Percentiles rank a stretch among this genome's conserved stretches.
Conservation (phyloP, 2,329 filamentous ascomycete species). For the Blastomyces parvus region DNA sequence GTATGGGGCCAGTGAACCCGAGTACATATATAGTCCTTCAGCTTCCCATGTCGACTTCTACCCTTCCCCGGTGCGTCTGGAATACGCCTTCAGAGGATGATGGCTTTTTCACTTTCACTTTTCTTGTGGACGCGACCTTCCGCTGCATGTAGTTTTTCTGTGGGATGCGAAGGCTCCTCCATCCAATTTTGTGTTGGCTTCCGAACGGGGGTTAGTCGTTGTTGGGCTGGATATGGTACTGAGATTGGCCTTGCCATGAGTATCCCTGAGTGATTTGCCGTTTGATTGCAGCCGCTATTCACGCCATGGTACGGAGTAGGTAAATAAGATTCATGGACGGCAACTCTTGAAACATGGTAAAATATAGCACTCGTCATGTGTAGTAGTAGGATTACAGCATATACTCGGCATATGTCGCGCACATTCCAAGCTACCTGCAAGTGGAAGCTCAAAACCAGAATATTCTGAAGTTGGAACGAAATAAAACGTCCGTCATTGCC, state of each 20-base stretch:
- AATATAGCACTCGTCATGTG: too few relatives aligned
- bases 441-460: background rate
- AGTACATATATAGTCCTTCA: constrained; percentile 3
- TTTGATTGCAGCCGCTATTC: too few relatives aligned
- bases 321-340: too few relatives aligned
- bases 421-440: background rate
- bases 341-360: too few relatives aligned
- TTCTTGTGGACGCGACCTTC: constrained; percentile 29
- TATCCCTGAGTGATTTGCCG: too few relatives aligned
- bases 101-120: constrained; percentile 20
- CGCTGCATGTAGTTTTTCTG: constrained; percentile 40
- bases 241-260: too few relatives aligned
- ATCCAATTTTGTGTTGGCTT: constrained; percentile 28
- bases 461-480: background rate
- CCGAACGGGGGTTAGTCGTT: too few relatives aligned
- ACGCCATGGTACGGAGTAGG: too few relatives aligned
- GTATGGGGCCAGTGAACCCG: constrained; percentile 38
- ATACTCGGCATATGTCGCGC: constrained; percentile 17
- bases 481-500: background rate
- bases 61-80: constrained; percentile 20
- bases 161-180: constrained; percentile 28
- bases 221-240: too few relatives aligned
- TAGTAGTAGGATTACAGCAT: too few relatives aligned
- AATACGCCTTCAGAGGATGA: constrained; percentile 47
- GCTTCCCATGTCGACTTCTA: background rate